Evolutionary conservation across 2,329 filamentous ascomycete genomes (phyloP), one percentile per base, ranked within the genome.

Genomic region (Fusarium agapanthi): DNA sequence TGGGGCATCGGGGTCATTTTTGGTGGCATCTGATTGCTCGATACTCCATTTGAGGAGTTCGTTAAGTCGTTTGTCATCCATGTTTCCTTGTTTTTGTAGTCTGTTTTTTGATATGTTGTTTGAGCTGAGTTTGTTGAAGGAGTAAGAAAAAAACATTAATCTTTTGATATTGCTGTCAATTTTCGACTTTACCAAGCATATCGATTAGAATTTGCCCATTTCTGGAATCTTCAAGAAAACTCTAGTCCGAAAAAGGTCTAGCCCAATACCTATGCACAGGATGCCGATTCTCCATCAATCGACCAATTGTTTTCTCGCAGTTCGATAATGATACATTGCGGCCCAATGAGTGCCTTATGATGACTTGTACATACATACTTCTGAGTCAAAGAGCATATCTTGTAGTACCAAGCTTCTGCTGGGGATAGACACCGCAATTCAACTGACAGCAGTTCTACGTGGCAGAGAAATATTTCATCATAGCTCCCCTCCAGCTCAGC

Each of bases 31-130:
- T 26, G 84, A 82, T 80, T 88, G 86, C 77, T 88, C 83, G 76
- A 88, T 86, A 77, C 91, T 87, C 93, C 93, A 96, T 88, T 93
- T 92, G 68, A 96, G 89, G 81, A 95, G 91, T 61, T 90, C 88
- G 84, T 93, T 95, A 80, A 95, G 87, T 74, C 87, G 82, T 65
- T 86, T 81, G 87, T 90, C 83, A 69, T 67, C 74, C 88, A 86
- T 86, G 69, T 76, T 81, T 57, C 35, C 34, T 65, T 45, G 28
- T 47, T 34, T 43, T 58, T n/a, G 32, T 15, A 28, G 28, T 8
- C 26, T 30, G 38, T 55, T 47, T 20, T 35, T 41, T 67, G 32
- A 40, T 65, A 35, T 28, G 24, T 35, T 47, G 40, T 48, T 45
- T 40, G 20, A 41, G 22, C 15, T n/a, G 15, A 38, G 41, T 37